Conservation (phyloP, 371 early-diverging fungal genomes). For the Mortierella sp. region DNA sequence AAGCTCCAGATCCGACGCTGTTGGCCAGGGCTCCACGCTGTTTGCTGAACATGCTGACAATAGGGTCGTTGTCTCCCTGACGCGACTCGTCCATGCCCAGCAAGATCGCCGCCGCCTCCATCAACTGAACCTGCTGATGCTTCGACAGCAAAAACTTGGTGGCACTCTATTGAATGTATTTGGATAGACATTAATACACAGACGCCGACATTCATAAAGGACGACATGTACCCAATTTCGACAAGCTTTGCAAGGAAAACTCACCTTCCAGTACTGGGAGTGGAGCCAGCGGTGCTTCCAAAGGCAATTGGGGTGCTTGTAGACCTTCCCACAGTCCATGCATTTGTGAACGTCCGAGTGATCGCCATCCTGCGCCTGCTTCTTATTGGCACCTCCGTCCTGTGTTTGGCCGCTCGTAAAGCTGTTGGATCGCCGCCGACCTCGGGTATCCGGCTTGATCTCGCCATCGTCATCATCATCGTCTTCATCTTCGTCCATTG, state of each 20-base stretch:
- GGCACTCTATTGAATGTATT: constrained; percentile 46
- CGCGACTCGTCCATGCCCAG: constrained; percentile 66
- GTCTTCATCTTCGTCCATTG: constrained; percentile 30
- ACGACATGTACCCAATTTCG: neutral
- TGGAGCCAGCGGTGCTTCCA: constrained; percentile 83
- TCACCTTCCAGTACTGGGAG: constrained; percentile 73
- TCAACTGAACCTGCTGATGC: constrained; percentile 83
- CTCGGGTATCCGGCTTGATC: constrained; percentile 20
- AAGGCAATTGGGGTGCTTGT: constrained; percentile 78
- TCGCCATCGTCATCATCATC: constrained; percentile 45
- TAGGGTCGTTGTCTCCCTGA: constrained; percentile 41
- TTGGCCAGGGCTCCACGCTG: constrained; percentile 37
- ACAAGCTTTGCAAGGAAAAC: neutral
- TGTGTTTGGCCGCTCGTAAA: neutral
- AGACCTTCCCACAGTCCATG: constrained; percentile 77
- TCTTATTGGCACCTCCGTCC: neutral
- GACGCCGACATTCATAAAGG: too few species aligned
- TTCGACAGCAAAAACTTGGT: constrained; percentile 76
- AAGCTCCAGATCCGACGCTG: constrained; percentile 22
- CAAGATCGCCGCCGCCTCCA: constrained; percentile 82
- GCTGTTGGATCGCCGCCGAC: neutral
- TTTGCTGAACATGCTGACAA: constrained; percentile 44
- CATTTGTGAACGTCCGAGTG: constrained; percentile 60
- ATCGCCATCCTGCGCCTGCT: constrained; percentile 12
- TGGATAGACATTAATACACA: neutral